Base-by-base conservation (phyloP, 345 rosid species). In the Diplotaxis tenuifolia region DNA sequence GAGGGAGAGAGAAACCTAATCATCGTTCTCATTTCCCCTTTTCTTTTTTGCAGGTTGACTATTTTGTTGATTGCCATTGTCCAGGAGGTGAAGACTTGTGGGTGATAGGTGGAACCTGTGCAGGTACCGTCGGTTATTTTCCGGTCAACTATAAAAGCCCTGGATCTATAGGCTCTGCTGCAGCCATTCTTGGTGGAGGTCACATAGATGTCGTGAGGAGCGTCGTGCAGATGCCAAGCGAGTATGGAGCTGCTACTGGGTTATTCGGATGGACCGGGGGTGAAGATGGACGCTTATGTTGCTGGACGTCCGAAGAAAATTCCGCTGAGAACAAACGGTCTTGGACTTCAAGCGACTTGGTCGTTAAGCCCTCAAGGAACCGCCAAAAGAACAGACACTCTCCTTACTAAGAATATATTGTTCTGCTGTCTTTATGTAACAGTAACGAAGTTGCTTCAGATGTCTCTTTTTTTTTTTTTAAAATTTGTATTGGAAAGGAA, bases 231-330 rank as follows among this genome's bases (percentile, higher is more conserved):
- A 76, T 87, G 88, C 82, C 91, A 4, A 59, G 78, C 19, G 57
- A 77, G 76, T 60, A 65, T 22, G 75, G 83, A 28, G 81, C 77
- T 16, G 62, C 77, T 67, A 68, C 79, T 6, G 94, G 91, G 31
- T 67, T 88, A 74, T 95, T 95, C 32, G 96, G 98, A 65, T 95
- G 99, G 99, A 86, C 86, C 0, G 97, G 98, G 0, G 96, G 96
- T 19, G 99, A 95, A 80, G 99, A 95, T 73, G 98, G 99, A 29
- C 87, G 94, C 0, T 40, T 95, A 67, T 92, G 96, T 74, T 90
- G 98, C 82, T 95, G 99, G 99, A 75, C 75, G 28, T 84, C 91
- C 0, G 89, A 92, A 59, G 83, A 82, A 23, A 70, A 90, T 25
- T 78, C 92, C 47, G 32, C 79, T 0, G 86, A 75, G 59, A 52